These are phyloP conservation scores for Stropharia rugosoannulata DNA, from an alignment of 768 basidiomycete species.

Conservation along the genomic window DNA sequence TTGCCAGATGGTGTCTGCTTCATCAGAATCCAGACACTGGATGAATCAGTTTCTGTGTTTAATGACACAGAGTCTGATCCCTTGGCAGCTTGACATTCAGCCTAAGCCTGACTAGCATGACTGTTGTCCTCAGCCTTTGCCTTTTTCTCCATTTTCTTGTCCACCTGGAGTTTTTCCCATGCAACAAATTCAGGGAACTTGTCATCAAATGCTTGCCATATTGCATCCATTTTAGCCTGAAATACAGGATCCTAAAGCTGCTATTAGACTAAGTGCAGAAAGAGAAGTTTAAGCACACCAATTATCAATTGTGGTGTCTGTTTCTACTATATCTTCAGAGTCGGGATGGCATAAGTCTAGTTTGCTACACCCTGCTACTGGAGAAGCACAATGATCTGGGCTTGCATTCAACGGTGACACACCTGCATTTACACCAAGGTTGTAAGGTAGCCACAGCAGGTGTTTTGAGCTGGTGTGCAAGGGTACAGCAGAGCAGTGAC, in stretches of 20 bases:
- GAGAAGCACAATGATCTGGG: neutral
- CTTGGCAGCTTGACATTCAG: too few relatives aligned
- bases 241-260: neutral
- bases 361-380: neutral
- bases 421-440: too few relatives aligned
- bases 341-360: too few relatives aligned
- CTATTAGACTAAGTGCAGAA: neutral
- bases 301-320: neutral
- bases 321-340: too few relatives aligned
- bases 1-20: too few relatives aligned
- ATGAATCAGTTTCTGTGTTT: too few relatives aligned
- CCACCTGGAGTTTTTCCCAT: neutral
- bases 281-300: neutral
- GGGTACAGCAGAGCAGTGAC: too few relatives aligned
- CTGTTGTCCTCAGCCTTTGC: neutral
- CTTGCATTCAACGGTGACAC: neutral
- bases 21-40: too few relatives aligned
- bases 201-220: neutral
- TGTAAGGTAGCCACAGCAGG: too few relatives aligned
- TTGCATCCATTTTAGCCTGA: neutral
- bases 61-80: too few relatives aligned
- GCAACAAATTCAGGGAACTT: neutral
- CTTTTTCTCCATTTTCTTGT: neutral
- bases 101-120: too few relatives aligned
- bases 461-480: too few relatives aligned